A percentile compares a stretch with the other conserved stretches of the same genome.
Conservation (phyloP, 2,329 filamentous ascomycete species). For the Berkeleyomyces rouxiae region DNA sequence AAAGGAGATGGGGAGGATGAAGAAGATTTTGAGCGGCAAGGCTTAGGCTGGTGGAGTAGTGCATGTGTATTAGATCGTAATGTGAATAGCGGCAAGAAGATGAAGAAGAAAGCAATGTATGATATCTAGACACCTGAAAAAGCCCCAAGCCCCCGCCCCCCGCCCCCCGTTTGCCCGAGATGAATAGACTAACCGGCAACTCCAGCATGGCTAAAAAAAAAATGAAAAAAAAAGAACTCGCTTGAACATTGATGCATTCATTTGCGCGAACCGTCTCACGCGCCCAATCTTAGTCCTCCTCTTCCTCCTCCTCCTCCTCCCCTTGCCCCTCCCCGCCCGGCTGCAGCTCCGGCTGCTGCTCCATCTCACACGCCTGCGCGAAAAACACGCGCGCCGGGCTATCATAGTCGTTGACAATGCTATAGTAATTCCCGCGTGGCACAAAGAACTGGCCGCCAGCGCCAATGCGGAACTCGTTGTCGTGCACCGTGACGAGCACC, state of each 20-base stretch:
- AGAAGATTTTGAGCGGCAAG: slow-evolving; percentile 32
- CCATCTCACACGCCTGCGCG: slow-evolving; percentile 61
- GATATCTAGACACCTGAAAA: background rate
- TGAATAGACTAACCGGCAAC: background rate
- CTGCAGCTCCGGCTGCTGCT: slow-evolving; percentile 15
- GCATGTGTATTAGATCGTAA: background rate
- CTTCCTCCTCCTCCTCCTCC: slow-evolving; percentile 16
- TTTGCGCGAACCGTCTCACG: background rate
- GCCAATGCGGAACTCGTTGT: slow-evolving; percentile 62
- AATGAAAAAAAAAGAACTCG: background rate
- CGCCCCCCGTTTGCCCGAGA: too few species aligned
- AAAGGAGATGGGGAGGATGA: slow-evolving; percentile 50
- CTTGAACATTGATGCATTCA: background rate
- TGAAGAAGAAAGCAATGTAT: background rate
- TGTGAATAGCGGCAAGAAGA: background rate
- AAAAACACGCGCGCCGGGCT: slow-evolving; percentile 72
- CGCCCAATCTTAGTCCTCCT: background rate
- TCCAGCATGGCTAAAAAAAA: background rate
- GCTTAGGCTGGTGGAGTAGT: background rate
- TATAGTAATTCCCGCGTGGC: slow-evolving; percentile 87
- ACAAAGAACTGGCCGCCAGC: slow-evolving; percentile 90
- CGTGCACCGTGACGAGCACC: slow-evolving; percentile 62
- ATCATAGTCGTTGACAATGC: slow-evolving; percentile 66
- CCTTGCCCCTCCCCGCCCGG: slow-evolving; percentile 30
- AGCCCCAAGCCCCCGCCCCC: background rate